phyloP scores from a whole-genome alignment of 1,284 basidiomycete genomes.

The Cutaneotrichosporon curvatum region DNA sequence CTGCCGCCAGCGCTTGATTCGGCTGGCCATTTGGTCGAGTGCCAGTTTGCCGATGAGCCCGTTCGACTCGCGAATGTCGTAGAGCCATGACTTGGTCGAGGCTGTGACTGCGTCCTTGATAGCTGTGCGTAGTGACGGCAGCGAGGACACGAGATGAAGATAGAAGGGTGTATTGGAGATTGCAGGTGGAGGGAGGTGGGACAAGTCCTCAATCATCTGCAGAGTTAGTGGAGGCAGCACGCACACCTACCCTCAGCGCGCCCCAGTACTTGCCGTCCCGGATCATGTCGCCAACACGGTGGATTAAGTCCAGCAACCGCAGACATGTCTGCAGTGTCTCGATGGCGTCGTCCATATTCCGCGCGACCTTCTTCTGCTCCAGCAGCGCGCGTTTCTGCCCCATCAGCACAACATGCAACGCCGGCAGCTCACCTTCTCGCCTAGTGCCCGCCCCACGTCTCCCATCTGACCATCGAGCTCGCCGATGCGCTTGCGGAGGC shows the following conservation, averaged over 20 bases:
- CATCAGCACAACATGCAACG: not conserved
- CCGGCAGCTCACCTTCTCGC: constrained; percentile 58
- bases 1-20: constrained; percentile 75
- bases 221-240: not conserved
- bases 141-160: constrained; percentile 78
- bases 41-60: constrained; percentile 80
- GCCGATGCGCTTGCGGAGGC: constrained; percentile 52
- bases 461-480: constrained; percentile 55
- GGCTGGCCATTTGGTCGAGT: constrained; percentile 78
- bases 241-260: constrained; percentile 72
- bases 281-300: constrained; percentile 88
- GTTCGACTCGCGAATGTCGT: constrained; percentile 86
- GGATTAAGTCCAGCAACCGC: constrained; percentile 87
- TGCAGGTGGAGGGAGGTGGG: constrained; percentile 79
- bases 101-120: constrained; percentile 91
- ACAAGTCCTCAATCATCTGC: constrained; percentile 72
- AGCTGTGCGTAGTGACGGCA: constrained; percentile 80
- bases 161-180: constrained; percentile 91
- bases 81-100: constrained; percentile 93
- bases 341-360: constrained; percentile 92
- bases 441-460: constrained; percentile 67
- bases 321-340: constrained; percentile 88
- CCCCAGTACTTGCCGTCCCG: constrained; percentile 91
- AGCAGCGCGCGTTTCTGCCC: constrained; percentile 72
- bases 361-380: constrained; percentile 82